phyloP scores from a whole-genome alignment of 1,284 basidiomycete species.

The Pseudozyma hubeiensis region DNA sequence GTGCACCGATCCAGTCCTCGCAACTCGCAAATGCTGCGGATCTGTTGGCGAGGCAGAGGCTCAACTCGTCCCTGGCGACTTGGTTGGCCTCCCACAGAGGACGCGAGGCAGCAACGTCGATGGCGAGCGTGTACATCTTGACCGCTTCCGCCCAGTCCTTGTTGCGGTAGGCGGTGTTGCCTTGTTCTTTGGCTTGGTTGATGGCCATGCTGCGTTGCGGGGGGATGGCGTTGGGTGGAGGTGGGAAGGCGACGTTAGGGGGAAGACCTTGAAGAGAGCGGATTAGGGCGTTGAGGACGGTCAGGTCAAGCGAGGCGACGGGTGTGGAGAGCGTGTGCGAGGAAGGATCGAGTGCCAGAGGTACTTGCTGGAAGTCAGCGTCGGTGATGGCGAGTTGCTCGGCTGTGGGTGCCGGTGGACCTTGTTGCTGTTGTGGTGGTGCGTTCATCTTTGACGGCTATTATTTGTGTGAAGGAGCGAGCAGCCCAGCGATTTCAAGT shows the following conservation, averaged over 20 bases:
- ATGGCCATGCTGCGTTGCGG: slow-evolving; percentile 62
- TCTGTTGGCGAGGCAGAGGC: slow-evolving; percentile 88
- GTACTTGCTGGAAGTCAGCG: slow-evolving; percentile 51
- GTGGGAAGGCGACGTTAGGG: slow-evolving; percentile 63
- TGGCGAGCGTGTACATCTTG: slow-evolving; percentile 84
- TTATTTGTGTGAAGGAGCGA: slow-evolving; percentile 4
- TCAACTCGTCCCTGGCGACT: slow-evolving; percentile 87
- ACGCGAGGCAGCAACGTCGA: slow-evolving; percentile 82
- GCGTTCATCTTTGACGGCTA: slow-evolving; percentile 30
- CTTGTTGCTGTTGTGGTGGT: slow-evolving; percentile 43
- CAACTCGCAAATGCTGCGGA: slow-evolving; percentile 84
- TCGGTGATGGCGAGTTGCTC: slow-evolving; percentile 63
- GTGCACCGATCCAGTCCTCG: slow-evolving; percentile 81
- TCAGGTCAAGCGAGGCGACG: slow-evolving; percentile 56
- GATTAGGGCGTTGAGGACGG: slow-evolving; percentile 66
- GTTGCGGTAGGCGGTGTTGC: slow-evolving; percentile 62
- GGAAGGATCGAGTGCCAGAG: slow-evolving; percentile 51
- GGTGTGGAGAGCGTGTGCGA: slow-evolving; percentile 37
- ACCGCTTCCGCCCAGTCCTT: slow-evolving; percentile 79
- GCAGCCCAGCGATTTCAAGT: background rate
- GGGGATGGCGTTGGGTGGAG: slow-evolving; percentile 66
- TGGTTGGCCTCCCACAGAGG: slow-evolving; percentile 89
- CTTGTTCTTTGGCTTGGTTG: slow-evolving; percentile 65
- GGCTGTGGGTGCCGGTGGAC: slow-evolving; percentile 56
- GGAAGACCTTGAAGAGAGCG: slow-evolving; percentile 60